Percentiles rank a stretch among this genome's conserved stretches.
Conservation (phyloP, 2,329 filamentous ascomycete species). For the Diaporthe citriasiana region DNA sequence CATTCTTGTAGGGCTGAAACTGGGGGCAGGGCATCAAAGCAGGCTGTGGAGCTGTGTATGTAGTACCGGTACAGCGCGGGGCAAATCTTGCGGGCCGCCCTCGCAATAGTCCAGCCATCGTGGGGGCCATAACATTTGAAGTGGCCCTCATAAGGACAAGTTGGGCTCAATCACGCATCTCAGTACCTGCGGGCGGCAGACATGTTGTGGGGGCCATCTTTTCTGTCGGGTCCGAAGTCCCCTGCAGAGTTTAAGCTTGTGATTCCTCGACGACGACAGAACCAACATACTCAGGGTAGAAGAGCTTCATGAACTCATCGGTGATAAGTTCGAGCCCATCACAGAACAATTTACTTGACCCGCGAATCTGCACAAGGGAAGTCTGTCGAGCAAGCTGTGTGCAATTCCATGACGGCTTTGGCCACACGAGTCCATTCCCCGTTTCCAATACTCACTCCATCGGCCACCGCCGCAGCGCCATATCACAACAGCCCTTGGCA, state of each 20-base stretch:
- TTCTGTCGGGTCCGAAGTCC: neutral
- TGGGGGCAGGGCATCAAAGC: neutral
- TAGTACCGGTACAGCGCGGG: too few relatives aligned
- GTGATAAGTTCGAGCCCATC: neutral
- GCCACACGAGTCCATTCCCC: neutral
- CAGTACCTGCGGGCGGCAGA: neutral
- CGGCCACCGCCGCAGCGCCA: neutral
- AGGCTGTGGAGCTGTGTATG: neutral
- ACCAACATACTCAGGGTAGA: neutral
- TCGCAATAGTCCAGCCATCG: neutral
- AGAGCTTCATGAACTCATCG: neutral
- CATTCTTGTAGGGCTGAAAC: conserved; percentile 15
- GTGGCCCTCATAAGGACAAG: neutral
- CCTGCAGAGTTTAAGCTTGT: neutral
- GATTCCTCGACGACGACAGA: neutral
- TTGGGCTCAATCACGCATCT: neutral
- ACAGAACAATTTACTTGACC: neutral
- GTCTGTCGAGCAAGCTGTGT: neutral
- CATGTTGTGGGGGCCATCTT: neutral
- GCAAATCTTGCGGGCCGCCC: neutral
- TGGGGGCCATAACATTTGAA: neutral
- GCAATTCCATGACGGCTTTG: neutral
- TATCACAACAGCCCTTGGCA: neutral
- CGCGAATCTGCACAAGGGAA: neutral
- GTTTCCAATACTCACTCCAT: neutral